A percentile compares a stretch with the other conserved stretches of the same genome.
Evolutionary conservation across 208 protist genomes (phyloP).

Genomic region (Porcisia hertigi): DNA sequence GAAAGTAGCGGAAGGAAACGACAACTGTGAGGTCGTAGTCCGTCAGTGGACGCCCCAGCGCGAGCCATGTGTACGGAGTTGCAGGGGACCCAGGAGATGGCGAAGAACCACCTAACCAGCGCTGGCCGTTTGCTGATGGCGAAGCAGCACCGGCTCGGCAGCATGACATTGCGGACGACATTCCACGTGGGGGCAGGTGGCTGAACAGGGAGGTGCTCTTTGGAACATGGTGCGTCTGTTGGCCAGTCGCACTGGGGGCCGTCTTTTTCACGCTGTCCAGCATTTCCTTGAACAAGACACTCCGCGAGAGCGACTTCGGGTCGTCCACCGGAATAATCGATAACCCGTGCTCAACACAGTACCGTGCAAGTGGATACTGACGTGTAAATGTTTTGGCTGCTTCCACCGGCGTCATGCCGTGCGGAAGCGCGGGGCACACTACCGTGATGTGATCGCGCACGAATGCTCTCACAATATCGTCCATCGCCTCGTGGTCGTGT

Average conservation of each 20-base stretch:
- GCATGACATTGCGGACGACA: not conserved
- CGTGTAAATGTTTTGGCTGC: conserved; percentile 46
- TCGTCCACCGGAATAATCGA: conserved; percentile 73
- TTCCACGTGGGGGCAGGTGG: conserved; percentile 4
- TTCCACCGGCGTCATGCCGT: conserved; percentile 32
- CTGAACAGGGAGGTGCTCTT: not conserved
- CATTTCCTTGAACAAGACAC: conserved; percentile 55
- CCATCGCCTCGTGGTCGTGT: conserved; percentile 3
- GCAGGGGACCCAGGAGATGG: not conserved
- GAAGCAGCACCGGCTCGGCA: not conserved
- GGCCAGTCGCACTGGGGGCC: not conserved
- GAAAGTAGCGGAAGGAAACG: conserved; percentile 89
- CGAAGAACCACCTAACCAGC: not conserved
- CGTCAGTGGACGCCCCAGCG: conserved; percentile 36
- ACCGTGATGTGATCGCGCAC: conserved; percentile 66
- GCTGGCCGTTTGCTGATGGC: not conserved
- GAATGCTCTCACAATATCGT: conserved; percentile 23
- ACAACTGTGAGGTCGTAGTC: conserved; percentile 81
- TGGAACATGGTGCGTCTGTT: not conserved
- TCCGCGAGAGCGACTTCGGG: conserved; percentile 57
- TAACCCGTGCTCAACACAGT: conserved; percentile 62
- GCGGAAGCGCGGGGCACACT: conserved; percentile 74
- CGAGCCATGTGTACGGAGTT: conserved; percentile 29
- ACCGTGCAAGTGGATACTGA: conserved; percentile 82
- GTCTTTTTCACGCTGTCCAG: conserved; percentile 15